Base-by-base conservation (phyloP, 179 eudicot genomes). In the Amaranthus tricolor region DNA sequence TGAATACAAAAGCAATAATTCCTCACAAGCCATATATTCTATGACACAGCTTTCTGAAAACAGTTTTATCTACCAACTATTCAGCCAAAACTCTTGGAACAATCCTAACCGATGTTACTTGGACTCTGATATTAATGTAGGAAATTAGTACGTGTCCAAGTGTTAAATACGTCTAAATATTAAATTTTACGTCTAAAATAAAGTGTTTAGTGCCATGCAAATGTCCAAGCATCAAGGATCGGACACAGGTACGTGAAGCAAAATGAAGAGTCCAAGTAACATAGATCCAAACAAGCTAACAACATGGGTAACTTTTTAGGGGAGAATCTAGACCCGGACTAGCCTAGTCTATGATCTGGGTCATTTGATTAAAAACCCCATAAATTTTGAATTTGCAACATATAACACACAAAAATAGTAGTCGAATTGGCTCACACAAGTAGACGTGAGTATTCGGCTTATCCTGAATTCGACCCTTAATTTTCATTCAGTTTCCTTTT, bases 1-100 rank as follows among this genome's bases (percentile, higher is more conserved):
- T 11, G 60, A 73, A 48, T 74, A 44, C 69, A 68, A 74, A 69
- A 74, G 82, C 78, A 74, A 49, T 69, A 53, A 79, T 72, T 75
- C 31, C 9, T 12, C 19, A 21, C 71, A 45, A 65, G 73, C 70
- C 44, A 65, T 57, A 62, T 76, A 68, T 79, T 62, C 78, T 68
- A 74, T 62, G 45, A 11, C 15, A 80, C 80, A 80, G 80, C 77
- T 76, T 74, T 76, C 40, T 54, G 48, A 75, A 44, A 66, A 55
- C 24, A 63, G n/a, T 54, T 53, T 45, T 16, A 65, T 66, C 74
- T 21, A 76, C 60, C 59, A 14, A n/a, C 64, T 67, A 75, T 44
- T 74, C 6, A 55, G 55, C 62, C 53, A 74, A 74, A 60, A 8
- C 45, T 62, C 15, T 24, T 12, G 31, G 19, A 51, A 52, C 20